Conservation (phyloP, 768 basidiomycete species). For the Xerocomellus intermedius region DNA sequence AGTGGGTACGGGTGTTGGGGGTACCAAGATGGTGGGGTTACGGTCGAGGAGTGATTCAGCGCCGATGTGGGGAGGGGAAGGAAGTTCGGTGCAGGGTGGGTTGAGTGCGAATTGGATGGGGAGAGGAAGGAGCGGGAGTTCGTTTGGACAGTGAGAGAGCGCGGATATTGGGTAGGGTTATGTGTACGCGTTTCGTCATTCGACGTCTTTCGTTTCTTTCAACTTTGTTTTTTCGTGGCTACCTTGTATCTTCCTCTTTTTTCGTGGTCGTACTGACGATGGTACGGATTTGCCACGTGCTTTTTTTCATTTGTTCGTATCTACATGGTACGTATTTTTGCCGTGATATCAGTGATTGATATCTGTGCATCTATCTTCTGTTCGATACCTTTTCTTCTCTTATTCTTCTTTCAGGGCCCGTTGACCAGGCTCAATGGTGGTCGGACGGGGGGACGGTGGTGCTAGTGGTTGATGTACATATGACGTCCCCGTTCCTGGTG, state of each 20-base stretch:
- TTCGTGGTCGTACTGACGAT: not conserved
- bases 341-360: not conserved
- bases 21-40: conserved; percentile 18
- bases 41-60: conserved; percentile 27
- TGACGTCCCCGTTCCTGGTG: no score
- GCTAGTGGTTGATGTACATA: no score
- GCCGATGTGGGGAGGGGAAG: conserved; percentile 23
- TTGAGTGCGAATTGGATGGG: conserved; percentile 31
- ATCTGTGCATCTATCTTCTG: no score
- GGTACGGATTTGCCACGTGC: not conserved
- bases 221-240: not conserved
- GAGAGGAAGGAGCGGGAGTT: conserved; percentile 26
- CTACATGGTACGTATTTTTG: not conserved
- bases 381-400: no score
- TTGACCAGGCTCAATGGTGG: no score
- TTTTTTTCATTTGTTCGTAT: not conserved
- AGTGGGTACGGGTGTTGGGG: conserved; percentile 13
- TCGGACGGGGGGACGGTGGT: no score
- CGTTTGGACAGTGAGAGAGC: conserved; percentile 25
- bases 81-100: conserved; percentile 17
- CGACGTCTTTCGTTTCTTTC: conserved; percentile 21
- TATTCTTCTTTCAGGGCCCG: no score
- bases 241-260: not conserved
- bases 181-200: conserved; percentile 19
- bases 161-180: not conserved